phyloP scores from a whole-genome alignment of 2,329 filamentous ascomycete species.

The Eutypella sp. region DNA sequence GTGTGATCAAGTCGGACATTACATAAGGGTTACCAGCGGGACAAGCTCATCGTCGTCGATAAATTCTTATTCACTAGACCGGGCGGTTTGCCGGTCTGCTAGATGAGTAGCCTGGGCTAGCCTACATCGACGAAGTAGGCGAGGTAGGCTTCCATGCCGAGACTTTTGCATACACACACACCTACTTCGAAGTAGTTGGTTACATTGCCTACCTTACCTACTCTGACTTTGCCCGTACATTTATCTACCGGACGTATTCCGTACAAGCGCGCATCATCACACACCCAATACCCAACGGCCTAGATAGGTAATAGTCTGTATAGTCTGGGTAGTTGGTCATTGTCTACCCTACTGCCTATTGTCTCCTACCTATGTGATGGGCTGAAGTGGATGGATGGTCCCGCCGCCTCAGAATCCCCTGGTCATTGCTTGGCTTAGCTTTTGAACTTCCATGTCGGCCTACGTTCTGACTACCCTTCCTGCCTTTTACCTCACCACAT shows the following conservation, averaged over 20 bases:
- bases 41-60: too few species aligned
- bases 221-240: too few species aligned
- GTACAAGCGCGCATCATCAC: not conserved
- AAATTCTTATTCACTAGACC: not conserved
- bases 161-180: not conserved
- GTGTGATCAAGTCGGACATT: too few species aligned
- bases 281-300: not conserved
- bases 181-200: too few species aligned
- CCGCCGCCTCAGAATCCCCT: slow-evolving; percentile 1
- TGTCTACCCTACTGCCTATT: too few species aligned
- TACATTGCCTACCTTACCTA: too few species aligned
- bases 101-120: too few species aligned
- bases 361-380: not conserved
- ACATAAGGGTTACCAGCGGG: too few species aligned
- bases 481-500: slow-evolving; percentile 1
- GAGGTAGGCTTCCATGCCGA: not conserved
- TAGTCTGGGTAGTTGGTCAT: too few species aligned
- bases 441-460: slow-evolving; percentile 1
- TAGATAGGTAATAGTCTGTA: not conserved
- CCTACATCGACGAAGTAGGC: not conserved
- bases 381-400: slow-evolving; percentile 1
- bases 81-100: not conserved
- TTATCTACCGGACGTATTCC: too few species aligned
- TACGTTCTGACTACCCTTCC: too few species aligned
- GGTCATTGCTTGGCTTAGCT: slow-evolving; percentile 1